A percentile compares a stretch with the other conserved stretches of the same genome.
phyloP scores from a whole-genome alignment of 176 grass and related monocot genomes.

The Elaeis guineensis region DNA sequence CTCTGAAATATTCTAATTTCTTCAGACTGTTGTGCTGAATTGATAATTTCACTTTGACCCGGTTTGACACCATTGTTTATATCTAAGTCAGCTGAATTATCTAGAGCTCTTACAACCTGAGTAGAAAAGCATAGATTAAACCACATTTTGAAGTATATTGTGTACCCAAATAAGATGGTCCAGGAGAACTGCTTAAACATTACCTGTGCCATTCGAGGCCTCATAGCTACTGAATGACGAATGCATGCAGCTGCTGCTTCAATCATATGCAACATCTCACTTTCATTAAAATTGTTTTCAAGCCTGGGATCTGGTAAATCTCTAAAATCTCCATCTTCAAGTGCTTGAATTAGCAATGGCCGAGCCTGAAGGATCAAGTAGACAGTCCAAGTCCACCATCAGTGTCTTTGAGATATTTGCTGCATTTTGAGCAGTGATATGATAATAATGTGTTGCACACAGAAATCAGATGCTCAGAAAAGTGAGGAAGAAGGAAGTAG shows the following conservation, averaged over 20 bases:
- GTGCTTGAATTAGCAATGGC: slow-evolving; percentile 55
- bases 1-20: slow-evolving; percentile 93
- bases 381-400: no score
- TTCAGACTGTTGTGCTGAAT: slow-evolving; percentile 62
- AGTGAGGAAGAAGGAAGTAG: no score
- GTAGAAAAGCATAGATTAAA: no score
- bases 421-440: no score
- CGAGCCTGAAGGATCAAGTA: slow-evolving; percentile 45
- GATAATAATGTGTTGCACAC: no score
- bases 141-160: no score
- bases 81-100: slow-evolving; percentile 85
- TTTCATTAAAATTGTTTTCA: slow-evolving; percentile 56
- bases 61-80: slow-evolving; percentile 83
- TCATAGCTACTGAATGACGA: slow-evolving; percentile 76
- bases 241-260: slow-evolving; percentile 86
- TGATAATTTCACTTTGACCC: slow-evolving; percentile 72
- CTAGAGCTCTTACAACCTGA: slow-evolving; percentile 88
- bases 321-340: slow-evolving; percentile 60
- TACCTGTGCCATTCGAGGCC: slow-evolving; percentile 96
- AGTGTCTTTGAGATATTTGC: no score
- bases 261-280: slow-evolving; percentile 79
- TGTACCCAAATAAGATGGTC: no score
- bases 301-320: slow-evolving; percentile 68
- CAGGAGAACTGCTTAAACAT: neutral
- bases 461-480: no score